Percentiles rank a stretch among this genome's conserved stretches.
Evolutionary conservation across 176 grass and related monocot species (phyloP).

Genomic region (Rhipidocladum racemiflorum): DNA sequence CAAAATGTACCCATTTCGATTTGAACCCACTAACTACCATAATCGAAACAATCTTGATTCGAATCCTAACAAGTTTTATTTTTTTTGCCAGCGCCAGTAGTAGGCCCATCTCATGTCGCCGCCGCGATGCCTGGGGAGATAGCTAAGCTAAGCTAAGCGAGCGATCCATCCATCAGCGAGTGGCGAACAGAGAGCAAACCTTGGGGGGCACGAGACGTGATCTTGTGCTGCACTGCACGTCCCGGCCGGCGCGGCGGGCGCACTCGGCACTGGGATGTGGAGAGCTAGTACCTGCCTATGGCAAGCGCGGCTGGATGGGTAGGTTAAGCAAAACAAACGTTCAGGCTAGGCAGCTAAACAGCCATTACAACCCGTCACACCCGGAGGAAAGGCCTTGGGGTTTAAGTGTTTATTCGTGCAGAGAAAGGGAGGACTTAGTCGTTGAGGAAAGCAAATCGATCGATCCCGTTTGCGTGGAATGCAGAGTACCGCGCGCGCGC

Average conservation of each 20-base stretch:
- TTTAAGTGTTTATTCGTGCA: neutral
- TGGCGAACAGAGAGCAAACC: constrained; percentile 18
- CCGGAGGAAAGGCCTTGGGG: neutral
- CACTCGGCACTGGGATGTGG: neutral
- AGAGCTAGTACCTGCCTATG: neutral
- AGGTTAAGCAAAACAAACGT: too few relatives aligned
- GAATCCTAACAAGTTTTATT: too few relatives aligned
- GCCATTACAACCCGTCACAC: neutral
- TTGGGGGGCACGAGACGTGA: constrained; percentile 33
- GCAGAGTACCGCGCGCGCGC: neutral
- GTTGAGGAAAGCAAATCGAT: neutral
- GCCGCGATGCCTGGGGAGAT: neutral
- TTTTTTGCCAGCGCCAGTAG: too few relatives aligned
- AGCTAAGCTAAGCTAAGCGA: neutral
- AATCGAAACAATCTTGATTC: too few relatives aligned
- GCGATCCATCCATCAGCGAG: neutral
- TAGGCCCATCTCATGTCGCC: neutral
- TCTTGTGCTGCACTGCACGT: constrained; percentile 43
- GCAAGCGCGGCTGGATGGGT: neutral
- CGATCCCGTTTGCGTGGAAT: constrained; percentile 17
- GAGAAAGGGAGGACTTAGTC: neutral
- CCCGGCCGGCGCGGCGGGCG: neutral
- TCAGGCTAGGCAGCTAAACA: too few relatives aligned
- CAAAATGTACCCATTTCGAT: too few relatives aligned
- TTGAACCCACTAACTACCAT: too few relatives aligned